Evolutionary conservation across 129 eudicot genomes (phyloP), one percentile per base, ranked within the genome.

Genomic region (Dittrichia graveolens): DNA sequence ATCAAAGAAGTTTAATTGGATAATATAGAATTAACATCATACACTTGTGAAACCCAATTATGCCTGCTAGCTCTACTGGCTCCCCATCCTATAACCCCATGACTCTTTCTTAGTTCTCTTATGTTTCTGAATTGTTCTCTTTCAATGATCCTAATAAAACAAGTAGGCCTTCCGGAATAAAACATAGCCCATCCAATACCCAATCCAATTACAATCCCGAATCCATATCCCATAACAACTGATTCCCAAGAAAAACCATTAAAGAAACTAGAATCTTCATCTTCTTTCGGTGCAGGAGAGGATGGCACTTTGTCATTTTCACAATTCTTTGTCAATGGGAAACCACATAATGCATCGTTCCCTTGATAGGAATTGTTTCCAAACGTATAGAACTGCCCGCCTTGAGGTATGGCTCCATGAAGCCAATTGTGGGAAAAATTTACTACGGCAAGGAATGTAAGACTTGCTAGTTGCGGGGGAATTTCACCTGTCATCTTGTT

Each of bases 181-280:
- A 79, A 83, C 13, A 52, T 42, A 38, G 75, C 6, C 6, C 75
- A 78, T 47, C 83, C 86, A 1, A 61, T 38, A 7, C 71, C 76
- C 42, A 73, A 15, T 67, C 85, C 83, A 2, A 67, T 38, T n/a
- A 74, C 53, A 55, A 39, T 53, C 73, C 84, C 86, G 18, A 69
- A 74, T 68, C 77, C 86, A 62, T 61, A 82, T 12, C 86, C 86
- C 65, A 54, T 8, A 61, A 67, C 61, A 60, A 80, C 61, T 10
- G 83, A 58, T 62, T 72, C 52, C 85, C 88, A 80, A 4, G 49
- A 3, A 84, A 83, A 74, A 7, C 80, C 84, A 31, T 69, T 31
- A 14, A 73, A 70, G 40, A 73, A 80, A 2, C 55, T 9, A 18
- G 59, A 54, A 37, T 66, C 80, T 5, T 77, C 75, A 18, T 72